These are phyloP conservation scores for Amanita inopinata DNA, from an alignment of 768 basidiomycete genomes.

Conservation along the genomic window DNA sequence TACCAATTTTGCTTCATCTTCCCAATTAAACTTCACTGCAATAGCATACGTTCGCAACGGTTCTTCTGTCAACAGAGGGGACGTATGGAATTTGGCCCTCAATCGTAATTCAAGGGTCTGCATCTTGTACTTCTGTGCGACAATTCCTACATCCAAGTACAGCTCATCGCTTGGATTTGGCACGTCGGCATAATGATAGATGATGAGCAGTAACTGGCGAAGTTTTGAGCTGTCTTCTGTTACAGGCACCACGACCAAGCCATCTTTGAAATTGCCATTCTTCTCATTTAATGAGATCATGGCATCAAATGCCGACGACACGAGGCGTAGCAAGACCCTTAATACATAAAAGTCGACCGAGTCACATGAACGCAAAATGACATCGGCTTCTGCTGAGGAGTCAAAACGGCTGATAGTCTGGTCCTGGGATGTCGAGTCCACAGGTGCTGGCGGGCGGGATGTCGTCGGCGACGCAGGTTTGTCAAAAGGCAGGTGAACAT, in stretches of 20 bases:
- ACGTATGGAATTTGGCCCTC: not conserved
- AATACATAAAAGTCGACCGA: slow-evolving; percentile 21
- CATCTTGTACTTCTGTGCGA: not conserved
- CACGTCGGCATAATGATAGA: no score
- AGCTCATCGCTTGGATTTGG: no score
- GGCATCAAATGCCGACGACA: slow-evolving; percentile 21
- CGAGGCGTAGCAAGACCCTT: slow-evolving; percentile 18
- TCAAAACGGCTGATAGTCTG: not conserved
- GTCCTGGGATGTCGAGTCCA: not conserved
- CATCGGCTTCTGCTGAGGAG: no score
- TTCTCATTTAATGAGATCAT: slow-evolving; percentile 22
- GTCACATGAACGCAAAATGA: slow-evolving; percentile 18
- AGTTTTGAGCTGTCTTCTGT: no score
- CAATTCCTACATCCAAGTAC: no score
- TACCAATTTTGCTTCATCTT: not conserved
- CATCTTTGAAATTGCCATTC: no score
- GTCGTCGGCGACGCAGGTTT: no score
- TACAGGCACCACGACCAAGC: no score
- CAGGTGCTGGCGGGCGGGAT: not conserved
- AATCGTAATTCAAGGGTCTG: not conserved
- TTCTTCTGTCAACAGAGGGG: not conserved
- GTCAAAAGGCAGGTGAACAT: no score
- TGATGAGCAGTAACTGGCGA: no score
- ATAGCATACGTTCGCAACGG: not conserved
- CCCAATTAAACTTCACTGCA: not conserved